Conservation (phyloP, 192 early-diverging fungal species). For the Rhizophagus clarus region DNA sequence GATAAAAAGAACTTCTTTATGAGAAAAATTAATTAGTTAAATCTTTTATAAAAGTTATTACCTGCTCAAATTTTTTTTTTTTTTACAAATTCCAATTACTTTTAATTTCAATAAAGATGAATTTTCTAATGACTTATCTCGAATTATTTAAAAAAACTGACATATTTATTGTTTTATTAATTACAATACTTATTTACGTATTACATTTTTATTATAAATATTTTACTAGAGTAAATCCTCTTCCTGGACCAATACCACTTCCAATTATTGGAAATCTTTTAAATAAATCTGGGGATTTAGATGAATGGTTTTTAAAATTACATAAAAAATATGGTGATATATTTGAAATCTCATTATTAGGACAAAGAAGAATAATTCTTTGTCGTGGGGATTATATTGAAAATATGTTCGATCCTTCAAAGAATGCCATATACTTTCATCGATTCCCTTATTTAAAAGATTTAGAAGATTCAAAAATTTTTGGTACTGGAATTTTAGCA, state of each 20-base stretch:
- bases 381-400: slow-evolving; percentile 25
- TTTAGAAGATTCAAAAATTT: not conserved
- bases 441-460: not conserved
- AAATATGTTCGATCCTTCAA: not conserved
- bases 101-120: too few species aligned
- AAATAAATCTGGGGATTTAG: not conserved
- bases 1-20: too few species aligned
- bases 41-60: too few species aligned
- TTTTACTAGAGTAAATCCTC: slow-evolving; percentile 21
- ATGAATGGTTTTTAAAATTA: slow-evolving; percentile 16
- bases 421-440: not conserved
- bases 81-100: too few species aligned
- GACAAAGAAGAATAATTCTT: slow-evolving; percentile 11
- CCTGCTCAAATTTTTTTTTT: too few species aligned
- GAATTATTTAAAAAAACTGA: not conserved
- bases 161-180: not conserved
- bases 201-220: slow-evolving; percentile 30
- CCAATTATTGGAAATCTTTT: slow-evolving; percentile 22
- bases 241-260: slow-evolving; percentile 29
- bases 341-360: slow-evolving; percentile 23
- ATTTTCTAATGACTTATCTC: not conserved
- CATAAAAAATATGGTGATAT: slow-evolving; percentile 18
- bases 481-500: not conserved
- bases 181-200: not conserved
- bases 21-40: too few species aligned